Conservation (phyloP, 306 rosid species). For the Vigna trinervia region DNA sequence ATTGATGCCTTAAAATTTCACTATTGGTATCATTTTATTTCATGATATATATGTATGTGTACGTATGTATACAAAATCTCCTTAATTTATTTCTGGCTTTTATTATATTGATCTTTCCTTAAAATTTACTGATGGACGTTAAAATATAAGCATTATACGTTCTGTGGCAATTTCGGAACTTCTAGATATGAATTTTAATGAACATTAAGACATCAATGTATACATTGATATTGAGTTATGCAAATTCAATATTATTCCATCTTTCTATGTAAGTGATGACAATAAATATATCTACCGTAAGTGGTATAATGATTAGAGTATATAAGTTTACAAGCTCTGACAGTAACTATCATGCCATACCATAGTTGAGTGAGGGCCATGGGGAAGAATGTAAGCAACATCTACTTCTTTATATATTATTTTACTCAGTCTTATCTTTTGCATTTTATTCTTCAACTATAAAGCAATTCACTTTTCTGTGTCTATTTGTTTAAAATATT, state of each 20-base stretch:
- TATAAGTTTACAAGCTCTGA: neutral
- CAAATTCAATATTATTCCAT: slow-evolving; percentile 13
- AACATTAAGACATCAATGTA: slow-evolving; percentile 23
- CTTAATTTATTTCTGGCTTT: slow-evolving; percentile 1
- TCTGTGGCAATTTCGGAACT: neutral
- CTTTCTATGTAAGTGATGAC: slow-evolving; percentile 19
- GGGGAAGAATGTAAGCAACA: slow-evolving; percentile 43
- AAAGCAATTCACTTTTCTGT: neutral
- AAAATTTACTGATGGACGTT: neutral
- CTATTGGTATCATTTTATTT: neutral
- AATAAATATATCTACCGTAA: slow-evolving; percentile 11
- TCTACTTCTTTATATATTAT: neutral
- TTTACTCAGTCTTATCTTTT: neutral
- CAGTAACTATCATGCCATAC: slow-evolving; percentile 13
- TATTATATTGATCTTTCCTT: slow-evolving; percentile 11
- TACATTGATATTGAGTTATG: slow-evolving; percentile 24
- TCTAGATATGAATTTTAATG: neutral
- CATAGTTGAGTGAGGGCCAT: slow-evolving; percentile 33
- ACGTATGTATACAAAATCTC: neutral
- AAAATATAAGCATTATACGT: neutral
- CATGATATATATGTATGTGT: neutral
- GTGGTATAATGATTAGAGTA: slow-evolving; percentile 12
- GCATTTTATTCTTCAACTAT: slow-evolving; percentile 9
- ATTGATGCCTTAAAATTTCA: neutral
- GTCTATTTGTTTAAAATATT: neutral